phyloP scores from a whole-genome alignment of 169 alveolate species.

The Perkinsus olseni region DNA sequence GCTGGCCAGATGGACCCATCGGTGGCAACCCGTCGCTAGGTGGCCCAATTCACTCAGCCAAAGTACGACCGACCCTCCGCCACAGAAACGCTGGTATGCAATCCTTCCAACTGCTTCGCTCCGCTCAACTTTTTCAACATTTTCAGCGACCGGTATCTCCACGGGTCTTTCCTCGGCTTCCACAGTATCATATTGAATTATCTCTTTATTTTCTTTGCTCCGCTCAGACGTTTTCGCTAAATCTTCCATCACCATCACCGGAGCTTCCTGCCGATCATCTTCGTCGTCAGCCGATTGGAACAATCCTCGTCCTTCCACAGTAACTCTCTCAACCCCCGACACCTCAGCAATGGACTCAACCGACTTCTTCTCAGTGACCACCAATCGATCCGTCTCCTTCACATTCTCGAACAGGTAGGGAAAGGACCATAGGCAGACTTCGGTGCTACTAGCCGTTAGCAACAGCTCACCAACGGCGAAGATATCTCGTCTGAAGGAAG shows the following conservation, averaged over 20 bases:
- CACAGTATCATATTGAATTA: not conserved
- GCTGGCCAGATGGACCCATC: not conserved
- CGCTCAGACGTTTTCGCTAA: too few relatives aligned
- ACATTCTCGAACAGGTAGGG: not conserved
- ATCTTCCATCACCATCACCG: not conserved
- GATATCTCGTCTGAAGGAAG: not conserved
- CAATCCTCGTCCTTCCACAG: not conserved
- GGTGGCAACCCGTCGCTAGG: not conserved
- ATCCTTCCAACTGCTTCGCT: not conserved
- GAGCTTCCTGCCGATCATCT: not conserved
- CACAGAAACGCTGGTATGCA: not conserved
- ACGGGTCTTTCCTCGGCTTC: not conserved
- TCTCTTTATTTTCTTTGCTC: not conserved
- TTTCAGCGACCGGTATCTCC: too few relatives aligned
- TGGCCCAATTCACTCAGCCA: not conserved
- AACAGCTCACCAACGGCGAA: not conserved
- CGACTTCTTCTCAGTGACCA: too few relatives aligned
- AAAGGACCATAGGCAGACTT: not conserved
- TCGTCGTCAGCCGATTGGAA: not conserved
- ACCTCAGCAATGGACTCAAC: too few relatives aligned
- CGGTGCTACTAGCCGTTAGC: not conserved
- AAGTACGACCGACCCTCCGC: not conserved
- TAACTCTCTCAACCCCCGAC: not conserved
- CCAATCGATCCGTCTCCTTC: not conserved
- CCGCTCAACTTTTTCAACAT: not conserved